A percentile compares a stretch with the other conserved stretches of the same genome.
Evolutionary conservation across 768 basidiomycete species (phyloP).

Genomic region (Gymnopilus dilepis): DNA sequence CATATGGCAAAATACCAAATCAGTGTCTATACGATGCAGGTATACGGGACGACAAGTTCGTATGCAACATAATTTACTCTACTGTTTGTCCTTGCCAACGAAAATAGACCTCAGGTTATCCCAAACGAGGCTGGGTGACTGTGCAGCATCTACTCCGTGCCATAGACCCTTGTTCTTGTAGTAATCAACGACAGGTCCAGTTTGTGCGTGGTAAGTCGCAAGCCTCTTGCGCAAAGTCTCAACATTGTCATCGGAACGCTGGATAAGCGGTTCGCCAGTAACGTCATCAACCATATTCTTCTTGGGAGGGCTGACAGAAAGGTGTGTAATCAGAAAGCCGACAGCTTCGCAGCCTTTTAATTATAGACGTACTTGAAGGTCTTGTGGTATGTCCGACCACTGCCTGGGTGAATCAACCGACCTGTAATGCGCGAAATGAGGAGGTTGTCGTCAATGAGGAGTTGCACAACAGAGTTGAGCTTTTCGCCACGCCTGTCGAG

Average conservation of each 20-base stretch:
- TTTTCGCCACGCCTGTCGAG: constrained; percentile 81
- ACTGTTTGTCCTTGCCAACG: constrained; percentile 48
- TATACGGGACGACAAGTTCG: constrained; percentile 14
- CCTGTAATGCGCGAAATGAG: constrained; percentile 98
- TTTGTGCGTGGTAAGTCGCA: constrained; percentile 88
- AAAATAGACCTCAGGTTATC: constrained; percentile 75
- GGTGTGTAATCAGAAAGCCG: constrained; percentile 13
- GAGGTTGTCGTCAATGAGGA: constrained; percentile 91
- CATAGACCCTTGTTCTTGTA: constrained; percentile 93
- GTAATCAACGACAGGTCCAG: constrained; percentile 94
- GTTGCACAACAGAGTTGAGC: constrained; percentile 90
- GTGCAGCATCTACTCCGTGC: constrained; percentile 91
- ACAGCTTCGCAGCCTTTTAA: constrained; percentile 3
- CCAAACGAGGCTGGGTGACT: constrained; percentile 93
- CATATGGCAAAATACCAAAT: background rate
- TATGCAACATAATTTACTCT: constrained; percentile 17
- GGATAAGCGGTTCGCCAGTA: constrained; percentile 94
- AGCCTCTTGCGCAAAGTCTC: constrained; percentile 93
- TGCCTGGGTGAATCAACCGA: constrained; percentile 87
- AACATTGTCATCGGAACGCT: constrained; percentile 97
- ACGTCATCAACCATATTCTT: constrained; percentile 93
- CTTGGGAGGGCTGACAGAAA: constrained; percentile 84
- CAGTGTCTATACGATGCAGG: constrained; percentile 3
- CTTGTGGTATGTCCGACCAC: constrained; percentile 92
- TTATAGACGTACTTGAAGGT: constrained; percentile 80